phyloP scores from a whole-genome alignment of 2,329 filamentous ascomycete species.

The Escovopsis sp. region DNA sequence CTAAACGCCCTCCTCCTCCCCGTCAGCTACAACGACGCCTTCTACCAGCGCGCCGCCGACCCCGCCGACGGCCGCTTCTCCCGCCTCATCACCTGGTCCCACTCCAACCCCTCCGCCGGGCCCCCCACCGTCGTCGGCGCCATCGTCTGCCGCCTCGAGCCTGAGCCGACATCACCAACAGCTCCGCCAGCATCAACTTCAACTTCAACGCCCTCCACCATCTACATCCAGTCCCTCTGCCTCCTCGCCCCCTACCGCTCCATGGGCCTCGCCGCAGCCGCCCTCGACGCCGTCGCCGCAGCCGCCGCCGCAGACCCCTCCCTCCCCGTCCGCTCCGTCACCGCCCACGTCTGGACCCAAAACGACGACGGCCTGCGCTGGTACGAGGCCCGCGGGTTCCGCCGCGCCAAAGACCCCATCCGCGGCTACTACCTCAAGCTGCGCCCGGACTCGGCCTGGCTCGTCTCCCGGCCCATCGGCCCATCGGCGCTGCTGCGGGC shows the following conservation, averaged over 20 bases:
- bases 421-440: conserved; percentile 48
- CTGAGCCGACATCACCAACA: not conserved
- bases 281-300: conserved; percentile 37
- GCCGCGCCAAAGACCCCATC: conserved; percentile 30
- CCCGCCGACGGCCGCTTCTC: conserved; percentile 39
- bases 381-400: conserved; percentile 46
- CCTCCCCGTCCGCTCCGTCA: conserved; percentile 30
- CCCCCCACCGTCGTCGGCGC: conserved; percentile 42
- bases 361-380: conserved; percentile 48
- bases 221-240: conserved; percentile 52
- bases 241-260: conserved; percentile 48
- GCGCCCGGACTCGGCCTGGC: conserved; percentile 45
- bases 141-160: conserved; percentile 47
- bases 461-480: conserved; percentile 34
- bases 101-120: conserved; percentile 16
- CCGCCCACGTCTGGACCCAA: conserved; percentile 55
- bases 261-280: conserved; percentile 42
- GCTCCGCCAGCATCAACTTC: too few species aligned
- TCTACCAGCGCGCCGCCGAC: conserved; percentile 42
- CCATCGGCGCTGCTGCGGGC: conserved; percentile 9
- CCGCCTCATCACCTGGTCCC: conserved; percentile 43
- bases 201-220: conserved; percentile 12
- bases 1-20: conserved; percentile 52
- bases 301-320: conserved; percentile 20
- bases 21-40: conserved; percentile 48